Base-by-base conservation (phyloP, 257 asterid genomes). In the Ballota nigra region DNA sequence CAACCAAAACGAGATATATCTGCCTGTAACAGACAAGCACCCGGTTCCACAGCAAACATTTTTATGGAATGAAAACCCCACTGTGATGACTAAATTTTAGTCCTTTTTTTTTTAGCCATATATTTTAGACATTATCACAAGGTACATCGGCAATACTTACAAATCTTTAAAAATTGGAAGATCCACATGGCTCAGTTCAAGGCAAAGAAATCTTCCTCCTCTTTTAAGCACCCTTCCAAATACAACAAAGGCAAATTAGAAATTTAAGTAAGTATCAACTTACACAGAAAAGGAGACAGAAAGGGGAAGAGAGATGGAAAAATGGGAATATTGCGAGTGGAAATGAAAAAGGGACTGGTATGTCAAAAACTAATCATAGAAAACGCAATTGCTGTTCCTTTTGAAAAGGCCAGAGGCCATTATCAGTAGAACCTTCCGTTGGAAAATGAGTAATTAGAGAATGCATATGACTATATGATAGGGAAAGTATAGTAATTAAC, bases 201-300 rank as follows among this genome's bases (percentile, higher is more conserved):
- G 98, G 86, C 97, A 94, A 66, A 94, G 97, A 83, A 94, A 94
- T 80, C 97, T 86, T 80, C 98, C 98, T 71, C 98, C 98, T 18
- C 77, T 84, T 83, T 85, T 94, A 76, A 94, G 96, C 67, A 94
- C 97, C 92, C 98, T 94, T 83, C 45, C 60, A 80, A 71, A 57
- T 52, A 67, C 31, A 28, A 65, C 61, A 20, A 61, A 71, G 26
- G 1, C 8, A 63, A 20, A 38, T 63, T 23, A 71, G 43, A 51
- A 75, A 71, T 51, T 45, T 55, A 28, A 0, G 36, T 22, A 16
- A 40, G 70, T 4, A 5, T 23, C 31, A 63, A 19, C 64, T 26
- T 26, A 10, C 40, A 5, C 33, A 24, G 61, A 57, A 71, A 71
- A 19, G 10, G n/a, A 57, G 6, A 57, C 6, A 57, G 56, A 3